These are phyloP conservation scores for Colletotrichum sp. DNA, from an alignment of 2,329 filamentous ascomycete species.

Conservation along the genomic window DNA sequence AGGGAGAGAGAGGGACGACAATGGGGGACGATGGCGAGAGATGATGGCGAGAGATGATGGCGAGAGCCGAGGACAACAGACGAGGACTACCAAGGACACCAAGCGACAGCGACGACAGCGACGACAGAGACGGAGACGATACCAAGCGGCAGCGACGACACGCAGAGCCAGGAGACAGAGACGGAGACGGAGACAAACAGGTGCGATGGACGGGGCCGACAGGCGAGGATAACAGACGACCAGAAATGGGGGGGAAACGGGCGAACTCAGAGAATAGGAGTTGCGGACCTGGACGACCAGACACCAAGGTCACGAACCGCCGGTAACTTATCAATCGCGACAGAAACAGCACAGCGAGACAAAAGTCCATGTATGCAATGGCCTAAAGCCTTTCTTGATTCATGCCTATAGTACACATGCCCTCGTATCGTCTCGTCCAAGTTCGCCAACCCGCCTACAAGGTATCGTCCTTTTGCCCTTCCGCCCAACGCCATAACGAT, in stretches of 20 bases:
- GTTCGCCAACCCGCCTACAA: background rate
- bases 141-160: too few relatives aligned
- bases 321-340: too few relatives aligned
- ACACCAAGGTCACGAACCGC: too few relatives aligned
- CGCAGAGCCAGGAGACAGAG: too few relatives aligned
- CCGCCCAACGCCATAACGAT: background rate
- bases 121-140: too few relatives aligned
- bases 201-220: background rate
- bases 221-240: rapidly evolving
- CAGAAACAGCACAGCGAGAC: background rate
- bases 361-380: rapidly evolving
- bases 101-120: too few relatives aligned
- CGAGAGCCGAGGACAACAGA: too few relatives aligned
- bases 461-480: background rate
- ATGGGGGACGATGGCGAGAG: too few relatives aligned
- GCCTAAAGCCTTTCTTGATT: background rate
- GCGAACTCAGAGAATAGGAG: background rate
- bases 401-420: background rate
- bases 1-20: background rate
- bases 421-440: background rate
- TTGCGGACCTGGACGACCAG: background rate
- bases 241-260: background rate
- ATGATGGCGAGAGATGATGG: too few relatives aligned
- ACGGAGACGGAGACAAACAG: background rate
- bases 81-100: too few relatives aligned